Conservation (phyloP, 2,329 filamentous ascomycete species). For the Sarocladiaceae sp. region DNA sequence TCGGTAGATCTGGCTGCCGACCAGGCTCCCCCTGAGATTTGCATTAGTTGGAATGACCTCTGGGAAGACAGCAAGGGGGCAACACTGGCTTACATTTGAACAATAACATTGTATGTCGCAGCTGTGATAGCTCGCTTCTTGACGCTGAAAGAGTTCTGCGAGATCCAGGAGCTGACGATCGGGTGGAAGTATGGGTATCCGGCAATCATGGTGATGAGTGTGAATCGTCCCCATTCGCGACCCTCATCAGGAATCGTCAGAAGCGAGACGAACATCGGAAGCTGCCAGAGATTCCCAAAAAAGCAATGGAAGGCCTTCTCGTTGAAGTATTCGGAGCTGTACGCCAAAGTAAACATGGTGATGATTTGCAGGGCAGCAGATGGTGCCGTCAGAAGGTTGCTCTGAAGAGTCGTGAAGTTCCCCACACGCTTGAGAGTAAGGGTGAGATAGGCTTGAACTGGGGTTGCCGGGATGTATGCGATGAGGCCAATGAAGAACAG, state of each 20-base stretch:
- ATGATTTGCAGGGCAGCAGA: conserved; percentile 50
- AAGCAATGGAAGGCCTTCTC: conserved; percentile 48
- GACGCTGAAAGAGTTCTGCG: conserved; percentile 42
- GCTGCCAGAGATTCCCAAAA: conserved; percentile 44
- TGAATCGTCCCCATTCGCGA: conserved; percentile 45
- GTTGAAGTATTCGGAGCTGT: conserved; percentile 48
- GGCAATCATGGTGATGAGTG: conserved; percentile 44
- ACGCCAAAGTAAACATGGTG: conserved; percentile 48
- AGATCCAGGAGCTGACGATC: conserved; percentile 43
- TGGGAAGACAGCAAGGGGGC: background rate
- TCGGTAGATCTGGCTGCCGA: conserved; percentile 43
- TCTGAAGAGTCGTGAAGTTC: conserved; percentile 48
- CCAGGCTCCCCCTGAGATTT: conserved; percentile 29
- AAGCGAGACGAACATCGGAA: conserved; percentile 45
- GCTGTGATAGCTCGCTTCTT: conserved; percentile 42
- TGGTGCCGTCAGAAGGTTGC: conserved; percentile 58
- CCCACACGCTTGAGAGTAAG: conserved; percentile 50
- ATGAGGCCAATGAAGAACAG: conserved; percentile 43
- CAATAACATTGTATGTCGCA: conserved; percentile 41
- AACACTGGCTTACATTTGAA: conserved; percentile 29
- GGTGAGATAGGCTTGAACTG: conserved; percentile 44
- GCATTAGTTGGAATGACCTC: background rate
- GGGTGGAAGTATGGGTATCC: conserved; percentile 55
- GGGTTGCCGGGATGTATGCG: conserved; percentile 42
- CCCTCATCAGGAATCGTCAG: conserved; percentile 40